A percentile compares a stretch with the other conserved stretches of the same genome.
phyloP scores from a whole-genome alignment of 2,329 filamentous ascomycete genomes.

The Cryphonectria parasitica region DNA sequence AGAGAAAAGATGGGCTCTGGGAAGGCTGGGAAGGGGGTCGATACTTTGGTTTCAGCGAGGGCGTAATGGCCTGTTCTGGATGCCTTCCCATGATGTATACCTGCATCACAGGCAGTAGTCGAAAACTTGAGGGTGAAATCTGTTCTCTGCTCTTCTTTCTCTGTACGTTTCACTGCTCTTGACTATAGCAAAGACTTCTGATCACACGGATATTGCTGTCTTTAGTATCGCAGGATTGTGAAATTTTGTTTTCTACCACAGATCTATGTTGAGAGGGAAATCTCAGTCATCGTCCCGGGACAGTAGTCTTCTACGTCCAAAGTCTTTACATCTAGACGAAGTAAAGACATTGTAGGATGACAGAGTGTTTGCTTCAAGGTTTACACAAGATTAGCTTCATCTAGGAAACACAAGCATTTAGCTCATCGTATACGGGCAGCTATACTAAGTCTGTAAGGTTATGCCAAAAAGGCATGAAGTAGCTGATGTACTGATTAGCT shows the following conservation, averaged over 20 bases:
- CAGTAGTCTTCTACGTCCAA: no score
- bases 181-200: no score
- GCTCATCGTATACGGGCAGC: no score
- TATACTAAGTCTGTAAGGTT: no score
- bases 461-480: no score
- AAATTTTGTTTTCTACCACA: no score
- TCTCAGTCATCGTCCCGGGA: background rate
- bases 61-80: background rate
- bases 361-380: no score
- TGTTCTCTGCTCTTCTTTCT: background rate
- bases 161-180: background rate
- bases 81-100: background rate
- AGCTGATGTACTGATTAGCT: no score
- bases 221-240: background rate
- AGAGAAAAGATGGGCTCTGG: background rate
- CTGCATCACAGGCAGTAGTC: background rate
- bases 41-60: background rate
- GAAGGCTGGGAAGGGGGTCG: background rate
- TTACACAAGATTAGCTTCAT: no score
- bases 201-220: background rate
- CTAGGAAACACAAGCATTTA: no score
- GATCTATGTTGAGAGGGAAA: background rate
- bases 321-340: no score
- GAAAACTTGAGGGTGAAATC: background rate
- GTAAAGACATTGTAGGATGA: no score